A percentile compares a stretch with the other conserved stretches of the same genome.
These are phyloP conservation scores for Fabrea salina DNA, from an alignment of 169 alveolate genomes.

Conservation along the genomic window DNA sequence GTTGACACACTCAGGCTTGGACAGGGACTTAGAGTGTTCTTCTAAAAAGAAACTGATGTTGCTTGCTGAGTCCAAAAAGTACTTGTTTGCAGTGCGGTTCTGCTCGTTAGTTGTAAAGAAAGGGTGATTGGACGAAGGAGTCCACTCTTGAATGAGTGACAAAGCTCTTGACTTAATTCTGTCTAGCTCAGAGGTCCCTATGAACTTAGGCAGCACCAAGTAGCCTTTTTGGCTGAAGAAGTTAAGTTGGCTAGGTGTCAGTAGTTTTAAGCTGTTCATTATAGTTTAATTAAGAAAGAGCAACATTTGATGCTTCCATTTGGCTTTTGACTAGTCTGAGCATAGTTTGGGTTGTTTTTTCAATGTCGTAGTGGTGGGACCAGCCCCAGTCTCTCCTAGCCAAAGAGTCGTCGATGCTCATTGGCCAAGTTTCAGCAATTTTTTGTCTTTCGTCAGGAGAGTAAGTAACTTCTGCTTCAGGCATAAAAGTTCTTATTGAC, in stretches of 20 bases:
- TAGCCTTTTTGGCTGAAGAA: neutral
- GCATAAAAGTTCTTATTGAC: neutral
- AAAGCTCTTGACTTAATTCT: neutral
- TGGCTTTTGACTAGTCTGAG: neutral
- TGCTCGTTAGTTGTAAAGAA: neutral
- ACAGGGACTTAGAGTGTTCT: conserved; percentile 44
- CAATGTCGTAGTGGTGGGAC: conserved; percentile 7
- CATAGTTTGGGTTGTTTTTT: neutral
- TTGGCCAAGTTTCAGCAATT: conserved; percentile 29
- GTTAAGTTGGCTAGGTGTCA: neutral
- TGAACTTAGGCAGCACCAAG: neutral
- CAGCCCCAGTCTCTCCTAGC: conserved; percentile 36
- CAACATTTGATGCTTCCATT: neutral
- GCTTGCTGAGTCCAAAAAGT: conserved; percentile 57
- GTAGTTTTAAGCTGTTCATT: neutral
- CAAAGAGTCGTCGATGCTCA: conserved; percentile 16
- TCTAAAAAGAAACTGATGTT: conserved; percentile 67
- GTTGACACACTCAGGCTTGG: conserved; percentile 47
- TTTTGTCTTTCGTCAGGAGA: conserved; percentile 7
- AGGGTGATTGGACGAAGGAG: conserved; percentile 8
- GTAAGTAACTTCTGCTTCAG: neutral
- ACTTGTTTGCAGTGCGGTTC: neutral
- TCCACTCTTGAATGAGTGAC: neutral
- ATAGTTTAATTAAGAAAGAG: no score
- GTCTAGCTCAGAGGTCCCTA: neutral